Conservation (phyloP, 177 flowering plant genomes). For the Telopea speciosissima region DNA sequence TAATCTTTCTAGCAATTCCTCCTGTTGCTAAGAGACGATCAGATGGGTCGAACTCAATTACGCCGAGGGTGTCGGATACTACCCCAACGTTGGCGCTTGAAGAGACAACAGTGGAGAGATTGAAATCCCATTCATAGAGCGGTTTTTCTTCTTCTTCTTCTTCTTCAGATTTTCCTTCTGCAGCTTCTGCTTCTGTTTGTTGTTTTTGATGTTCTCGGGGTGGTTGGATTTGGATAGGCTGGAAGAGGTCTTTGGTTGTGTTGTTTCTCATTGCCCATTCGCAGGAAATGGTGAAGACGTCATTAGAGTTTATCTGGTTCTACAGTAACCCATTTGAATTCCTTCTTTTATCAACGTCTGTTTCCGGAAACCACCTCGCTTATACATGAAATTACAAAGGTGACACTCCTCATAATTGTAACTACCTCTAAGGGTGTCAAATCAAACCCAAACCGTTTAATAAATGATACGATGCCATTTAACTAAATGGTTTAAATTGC, state of each 20-base stretch:
- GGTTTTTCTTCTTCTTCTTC: slow-evolving; percentile 24
- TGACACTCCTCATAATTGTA: too few species aligned
- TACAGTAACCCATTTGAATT: too few species aligned
- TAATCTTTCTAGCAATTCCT: slow-evolving; percentile 64
- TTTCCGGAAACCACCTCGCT: too few species aligned
- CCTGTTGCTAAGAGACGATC: slow-evolving; percentile 51
- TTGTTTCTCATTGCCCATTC: slow-evolving; percentile 51
- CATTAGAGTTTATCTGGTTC: too few species aligned
- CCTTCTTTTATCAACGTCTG: too few species aligned
- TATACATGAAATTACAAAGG: too few species aligned
- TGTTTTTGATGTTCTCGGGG: slow-evolving; percentile 4
- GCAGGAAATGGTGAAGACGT: slow-evolving; percentile 5
- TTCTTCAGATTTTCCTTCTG: background rate
- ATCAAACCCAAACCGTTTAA: too few species aligned
- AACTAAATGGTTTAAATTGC: too few species aligned
- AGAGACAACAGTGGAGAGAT: slow-evolving; percentile 38
- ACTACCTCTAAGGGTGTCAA: too few species aligned
- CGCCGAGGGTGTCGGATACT: slow-evolving; percentile 51
- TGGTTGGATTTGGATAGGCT: slow-evolving; percentile 15
- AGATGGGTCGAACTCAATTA: slow-evolving; percentile 52
- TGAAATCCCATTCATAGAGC: slow-evolving; percentile 57
- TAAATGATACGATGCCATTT: too few species aligned
- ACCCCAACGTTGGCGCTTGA: slow-evolving; percentile 19
- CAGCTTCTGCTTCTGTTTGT: slow-evolving; percentile 5
- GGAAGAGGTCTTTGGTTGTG: slow-evolving; percentile 11